These are phyloP conservation scores for Penicillium pulvis DNA, from an alignment of 495 filamentous ascomycete genomes.

Conservation along the genomic window DNA sequence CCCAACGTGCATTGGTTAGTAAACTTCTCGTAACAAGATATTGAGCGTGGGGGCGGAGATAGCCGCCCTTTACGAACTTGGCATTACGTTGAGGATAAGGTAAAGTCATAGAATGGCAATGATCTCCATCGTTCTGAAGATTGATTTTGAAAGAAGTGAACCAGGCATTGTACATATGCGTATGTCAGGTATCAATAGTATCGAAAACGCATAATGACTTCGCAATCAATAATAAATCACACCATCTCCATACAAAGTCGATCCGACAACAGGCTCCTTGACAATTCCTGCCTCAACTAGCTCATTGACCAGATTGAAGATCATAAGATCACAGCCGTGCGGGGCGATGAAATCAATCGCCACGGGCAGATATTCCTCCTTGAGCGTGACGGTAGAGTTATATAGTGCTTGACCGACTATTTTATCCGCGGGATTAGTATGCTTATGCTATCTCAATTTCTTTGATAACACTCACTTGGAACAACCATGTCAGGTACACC, in stretches of 20 bases:
- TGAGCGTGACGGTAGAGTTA: conserved; percentile 52
- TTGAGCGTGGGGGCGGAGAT: neutral
- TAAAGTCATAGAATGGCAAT: neutral
- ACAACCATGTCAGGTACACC: conserved; percentile 2
- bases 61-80: neutral
- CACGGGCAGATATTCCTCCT: conserved; percentile 60
- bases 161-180: no score
- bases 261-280: conserved; percentile 44
- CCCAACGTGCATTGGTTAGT: neutral
- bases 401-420: conserved; percentile 57
- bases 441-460: neutral
- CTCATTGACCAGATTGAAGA: conserved; percentile 56
- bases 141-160: no score
- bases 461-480: conserved; percentile 9
- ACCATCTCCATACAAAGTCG: conserved; percentile 24
- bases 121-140: neutral
- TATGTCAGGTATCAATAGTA: neutral
- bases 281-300: conserved; percentile 53
- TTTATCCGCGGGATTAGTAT: conserved; percentile 6
- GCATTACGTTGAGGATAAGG: neutral
- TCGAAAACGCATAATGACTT: neutral
- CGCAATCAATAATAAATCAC: neutral
- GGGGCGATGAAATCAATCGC: conserved; percentile 60
- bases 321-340: conserved; percentile 62
- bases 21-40: neutral